phyloP scores from a whole-genome alignment of 2,329 filamentous ascomycete species.

The Decorospora gaudefroyi region DNA sequence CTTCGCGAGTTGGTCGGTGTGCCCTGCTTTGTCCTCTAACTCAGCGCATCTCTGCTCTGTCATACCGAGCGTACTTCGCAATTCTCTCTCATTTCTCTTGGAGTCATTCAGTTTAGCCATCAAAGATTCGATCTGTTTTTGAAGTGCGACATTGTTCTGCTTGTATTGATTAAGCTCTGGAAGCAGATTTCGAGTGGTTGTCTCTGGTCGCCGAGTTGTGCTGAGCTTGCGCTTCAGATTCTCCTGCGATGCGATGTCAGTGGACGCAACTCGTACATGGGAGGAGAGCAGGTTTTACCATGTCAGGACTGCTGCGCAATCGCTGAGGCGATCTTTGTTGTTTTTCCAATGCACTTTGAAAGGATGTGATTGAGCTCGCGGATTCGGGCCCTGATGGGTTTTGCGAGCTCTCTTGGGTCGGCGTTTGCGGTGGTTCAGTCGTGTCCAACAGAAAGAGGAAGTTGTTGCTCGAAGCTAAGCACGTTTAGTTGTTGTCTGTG shows the following conservation, averaged over 20 bases:
- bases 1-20: constrained; percentile 34
- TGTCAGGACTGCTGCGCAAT: constrained; percentile 35
- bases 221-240: constrained; percentile 48
- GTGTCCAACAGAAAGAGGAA: constrained; percentile 34
- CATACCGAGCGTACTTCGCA: constrained; percentile 38
- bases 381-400: constrained; percentile 26
- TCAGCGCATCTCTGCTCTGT: constrained; percentile 40
- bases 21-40: constrained; percentile 35
- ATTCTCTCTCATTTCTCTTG: constrained; percentile 42
- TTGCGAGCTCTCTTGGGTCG: constrained; percentile 25
- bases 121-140: constrained; percentile 46
- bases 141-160: constrained; percentile 43
- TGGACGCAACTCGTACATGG: neutral
- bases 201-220: constrained; percentile 40
- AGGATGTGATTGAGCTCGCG: constrained; percentile 27
- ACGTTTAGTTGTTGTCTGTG: constrained; percentile 22
- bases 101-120: constrained; percentile 49
- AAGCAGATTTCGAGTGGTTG: constrained; percentile 40
- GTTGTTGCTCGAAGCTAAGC: constrained; percentile 37
- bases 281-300: constrained; percentile 12
- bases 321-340: constrained; percentile 32
- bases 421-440: constrained; percentile 27
- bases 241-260: constrained; percentile 22
- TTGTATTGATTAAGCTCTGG: constrained; percentile 48
- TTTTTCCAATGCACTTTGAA: constrained; percentile 31